Evolutionary conservation across 192 early-diverging fungal species (phyloP), one percentile per base, ranked within the genome.

Genomic region (Obelidium mucronatum): DNA sequence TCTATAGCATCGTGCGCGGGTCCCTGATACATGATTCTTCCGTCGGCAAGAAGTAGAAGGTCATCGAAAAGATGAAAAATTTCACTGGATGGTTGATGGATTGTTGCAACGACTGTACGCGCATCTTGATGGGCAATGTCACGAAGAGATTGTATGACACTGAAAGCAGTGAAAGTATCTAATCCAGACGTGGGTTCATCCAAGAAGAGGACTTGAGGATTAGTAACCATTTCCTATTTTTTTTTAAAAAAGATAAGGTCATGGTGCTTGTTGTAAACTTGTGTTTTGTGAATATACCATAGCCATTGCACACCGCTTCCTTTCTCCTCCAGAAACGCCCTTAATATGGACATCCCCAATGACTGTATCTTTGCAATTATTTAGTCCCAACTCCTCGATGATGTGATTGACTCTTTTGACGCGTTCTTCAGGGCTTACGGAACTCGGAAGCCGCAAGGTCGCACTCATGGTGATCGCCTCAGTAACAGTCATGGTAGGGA

Each of bases 401-500:
- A 90, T 86, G 3, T 82, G 80, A 37, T 92, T 64, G 11, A 88
- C 85, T 1, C 86, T 77, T 1, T 83, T 73, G 39, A 79, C n/a
- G 60, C 85, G 81, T 24, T 84, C 79, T n/a, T 78, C 64, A 28
- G 61, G 62, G 28, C 79, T 67, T 59, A 86, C 79, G 2, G 72
- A 53, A 55, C 83, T 78, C 36, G 88, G 88, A 19, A 90, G 76
- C 13, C 89, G 85, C 44, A 88, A 76, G 2, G 60, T 86, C 17
- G 91, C 89, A 30, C 87, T 90, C 87, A 90, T 88, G 6, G 80
- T 83, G 37, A 96, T 90, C 2, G 94, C 93, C 60, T 96, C 94
- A 30, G 86, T 79, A 1, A 94, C 92, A 0, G 94, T 96, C 81
- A 88, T 91, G 37, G 83, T 91, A 42, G 85, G 78, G 66, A 87